Conservation (phyloP, 108 stramenopile genomes). For the Pseudonitzschia multiseries region DNA sequence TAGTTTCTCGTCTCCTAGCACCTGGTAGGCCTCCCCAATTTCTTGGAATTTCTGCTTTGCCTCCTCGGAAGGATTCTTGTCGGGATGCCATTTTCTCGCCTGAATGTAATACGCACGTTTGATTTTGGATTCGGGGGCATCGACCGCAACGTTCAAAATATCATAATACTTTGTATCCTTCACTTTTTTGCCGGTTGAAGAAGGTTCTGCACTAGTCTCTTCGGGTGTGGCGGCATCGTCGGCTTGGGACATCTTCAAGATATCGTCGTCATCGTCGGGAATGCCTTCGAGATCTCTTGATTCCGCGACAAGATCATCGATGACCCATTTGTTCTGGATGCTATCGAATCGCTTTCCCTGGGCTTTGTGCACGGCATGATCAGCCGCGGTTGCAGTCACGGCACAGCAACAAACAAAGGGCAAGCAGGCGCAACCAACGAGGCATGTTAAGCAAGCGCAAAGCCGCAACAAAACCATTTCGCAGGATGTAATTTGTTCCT, state of each 20-base stretch:
- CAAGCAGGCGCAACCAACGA: background rate
- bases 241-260: slow-evolving; percentile 29
- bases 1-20: slow-evolving; percentile 57
- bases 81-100: slow-evolving; percentile 87
- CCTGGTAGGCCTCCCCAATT: slow-evolving; percentile 72
- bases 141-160: slow-evolving; percentile 52
- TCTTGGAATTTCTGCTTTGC: slow-evolving; percentile 67
- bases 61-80: slow-evolving; percentile 62
- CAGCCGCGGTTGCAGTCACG: slow-evolving; percentile 8
- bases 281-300: slow-evolving; percentile 24
- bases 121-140: slow-evolving; percentile 66
- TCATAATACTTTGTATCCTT: slow-evolving; percentile 62
- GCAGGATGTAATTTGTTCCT: background rate
- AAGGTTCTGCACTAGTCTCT: slow-evolving; percentile 1
- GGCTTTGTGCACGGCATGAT: background rate
- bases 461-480: no score
- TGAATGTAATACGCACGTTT: slow-evolving; percentile 85
- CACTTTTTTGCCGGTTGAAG: slow-evolving; percentile 36
- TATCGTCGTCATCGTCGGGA: slow-evolving; percentile 57
- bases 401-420: slow-evolving; percentile 16
- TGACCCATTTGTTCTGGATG: slow-evolving; percentile 51
- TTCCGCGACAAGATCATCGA: slow-evolving; percentile 52
- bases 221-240: slow-evolving; percentile 24
- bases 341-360: slow-evolving; percentile 61
- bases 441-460: background rate